Evolutionary conservation across 2,329 filamentous ascomycete genomes (phyloP).

Genomic region (Botrytis fragariae): DNA sequence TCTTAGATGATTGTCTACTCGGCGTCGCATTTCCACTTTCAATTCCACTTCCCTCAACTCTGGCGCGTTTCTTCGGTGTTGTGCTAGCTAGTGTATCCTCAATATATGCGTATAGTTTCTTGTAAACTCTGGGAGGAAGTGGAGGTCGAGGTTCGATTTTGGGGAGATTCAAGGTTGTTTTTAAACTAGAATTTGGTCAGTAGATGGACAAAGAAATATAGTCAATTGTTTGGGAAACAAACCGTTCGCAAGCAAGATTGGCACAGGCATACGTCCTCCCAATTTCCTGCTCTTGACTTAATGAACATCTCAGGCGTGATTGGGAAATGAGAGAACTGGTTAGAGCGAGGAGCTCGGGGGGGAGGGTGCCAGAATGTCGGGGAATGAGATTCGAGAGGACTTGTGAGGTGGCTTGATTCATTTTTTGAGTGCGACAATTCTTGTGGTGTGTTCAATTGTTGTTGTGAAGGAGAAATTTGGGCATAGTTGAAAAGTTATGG

Average conservation of each 20-base stretch:
- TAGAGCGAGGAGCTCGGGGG: slow-evolving; percentile 66
- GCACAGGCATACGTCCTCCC: slow-evolving; percentile 82
- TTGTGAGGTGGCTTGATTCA: slow-evolving; percentile 74
- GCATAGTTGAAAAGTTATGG: background rate
- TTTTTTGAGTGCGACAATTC: slow-evolving; percentile 39
- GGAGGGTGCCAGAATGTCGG: slow-evolving; percentile 65
- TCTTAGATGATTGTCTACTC: slow-evolving; percentile 28
- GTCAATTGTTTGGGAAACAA: slow-evolving; percentile 22
- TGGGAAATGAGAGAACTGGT: slow-evolving; percentile 74
- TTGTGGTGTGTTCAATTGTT: background rate
- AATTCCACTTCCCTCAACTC: background rate
- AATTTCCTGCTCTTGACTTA: slow-evolving; percentile 85
- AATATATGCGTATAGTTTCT: slow-evolving; percentile 77
- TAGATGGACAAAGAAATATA: background rate
- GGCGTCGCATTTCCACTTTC: slow-evolving; percentile 13
- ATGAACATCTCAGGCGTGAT: slow-evolving; percentile 71
- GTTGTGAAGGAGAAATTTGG: background rate
- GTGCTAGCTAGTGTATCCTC: slow-evolving; percentile 62
- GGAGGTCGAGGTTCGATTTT: slow-evolving; percentile 73
- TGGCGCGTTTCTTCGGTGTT: slow-evolving; percentile 23
- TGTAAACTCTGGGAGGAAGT: slow-evolving; percentile 76
- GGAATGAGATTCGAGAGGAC: slow-evolving; percentile 72
- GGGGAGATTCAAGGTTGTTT: slow-evolving; percentile 72
- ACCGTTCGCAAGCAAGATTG: slow-evolving; percentile 87
- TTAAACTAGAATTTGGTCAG: slow-evolving; percentile 55